These are phyloP conservation scores for Venturia oleaginea DNA, from an alignment of 2,329 filamentous ascomycete genomes.

Conservation along the genomic window DNA sequence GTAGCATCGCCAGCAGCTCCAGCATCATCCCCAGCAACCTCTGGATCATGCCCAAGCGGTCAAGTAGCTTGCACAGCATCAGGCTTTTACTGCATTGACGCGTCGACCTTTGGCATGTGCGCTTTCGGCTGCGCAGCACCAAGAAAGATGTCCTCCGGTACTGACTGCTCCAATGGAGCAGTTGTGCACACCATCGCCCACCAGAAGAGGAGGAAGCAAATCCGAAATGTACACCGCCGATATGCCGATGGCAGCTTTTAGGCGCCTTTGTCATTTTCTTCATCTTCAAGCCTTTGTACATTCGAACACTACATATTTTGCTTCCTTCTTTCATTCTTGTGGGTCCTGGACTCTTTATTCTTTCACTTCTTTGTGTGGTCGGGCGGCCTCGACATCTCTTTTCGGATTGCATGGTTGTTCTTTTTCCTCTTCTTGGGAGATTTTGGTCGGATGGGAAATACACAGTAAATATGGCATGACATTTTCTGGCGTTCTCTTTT, in stretches of 20 bases:
- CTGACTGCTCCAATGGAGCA: slow-evolving; percentile 13
- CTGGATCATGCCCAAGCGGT: slow-evolving; percentile 10
- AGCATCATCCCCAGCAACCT: background rate
- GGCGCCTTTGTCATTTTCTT: background rate
- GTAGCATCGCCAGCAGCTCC: background rate
- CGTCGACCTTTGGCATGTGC: slow-evolving; percentile 12
- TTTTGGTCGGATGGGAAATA: background rate
- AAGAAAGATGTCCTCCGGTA: slow-evolving; percentile 13
- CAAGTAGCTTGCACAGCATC: slow-evolving; percentile 11
- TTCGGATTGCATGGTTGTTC: background rate
- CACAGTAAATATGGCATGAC: background rate
- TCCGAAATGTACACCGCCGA: slow-evolving; percentile 3
- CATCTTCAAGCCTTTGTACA: background rate
- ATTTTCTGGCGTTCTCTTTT: background rate
- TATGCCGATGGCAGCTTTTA: slow-evolving; percentile 2
- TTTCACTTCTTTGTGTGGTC: background rate
- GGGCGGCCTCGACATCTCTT: background rate
- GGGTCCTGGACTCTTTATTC: slow-evolving; percentile 1
- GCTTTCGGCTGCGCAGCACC: slow-evolving; percentile 14
- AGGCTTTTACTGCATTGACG: slow-evolving; percentile 16
- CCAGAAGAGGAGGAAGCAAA: background rate
- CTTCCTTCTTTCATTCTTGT: background rate
- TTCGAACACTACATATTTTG: background rate
- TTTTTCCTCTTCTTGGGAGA: background rate
- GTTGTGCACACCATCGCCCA: slow-evolving; percentile 8